These are phyloP conservation scores for Inonotus obliquus DNA, from an alignment of 1,284 basidiomycete species.

Conservation along the genomic window DNA sequence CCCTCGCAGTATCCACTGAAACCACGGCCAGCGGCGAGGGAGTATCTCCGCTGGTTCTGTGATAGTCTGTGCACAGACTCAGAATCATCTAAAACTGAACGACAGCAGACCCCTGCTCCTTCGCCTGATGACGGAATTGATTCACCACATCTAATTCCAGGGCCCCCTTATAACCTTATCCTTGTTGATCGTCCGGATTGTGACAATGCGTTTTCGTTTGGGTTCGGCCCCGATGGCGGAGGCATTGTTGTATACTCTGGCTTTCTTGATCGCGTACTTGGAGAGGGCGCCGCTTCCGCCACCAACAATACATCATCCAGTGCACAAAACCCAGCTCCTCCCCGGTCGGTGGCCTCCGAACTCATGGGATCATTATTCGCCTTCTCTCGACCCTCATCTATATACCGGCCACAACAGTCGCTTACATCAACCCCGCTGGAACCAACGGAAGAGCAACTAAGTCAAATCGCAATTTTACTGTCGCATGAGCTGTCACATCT, in stretches of 20 bases:
- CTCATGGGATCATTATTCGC: slow-evolving; percentile 45
- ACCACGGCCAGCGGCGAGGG: slow-evolving; percentile 66
- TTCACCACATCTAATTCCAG: slow-evolving; percentile 55
- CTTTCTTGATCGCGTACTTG: slow-evolving; percentile 76
- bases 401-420: slow-evolving; percentile 40
- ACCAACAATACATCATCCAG: neutral
- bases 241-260: slow-evolving; percentile 89
- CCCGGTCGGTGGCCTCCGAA: slow-evolving; percentile 36
- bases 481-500: slow-evolving; percentile 88
- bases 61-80: slow-evolving; percentile 27
- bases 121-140: neutral
- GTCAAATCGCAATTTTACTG: slow-evolving; percentile 79
- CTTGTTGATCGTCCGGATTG: slow-evolving; percentile 77
- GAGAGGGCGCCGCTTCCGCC: slow-evolving; percentile 28
- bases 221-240: slow-evolving; percentile 84
- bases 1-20: slow-evolving; percentile 67
- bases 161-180: slow-evolving; percentile 83
- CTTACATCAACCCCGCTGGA: slow-evolving; percentile 45
- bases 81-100: neutral
- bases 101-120: neutral
- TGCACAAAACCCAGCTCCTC: slow-evolving; percentile 23
- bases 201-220: slow-evolving; percentile 86
- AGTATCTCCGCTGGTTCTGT: slow-evolving; percentile 53
- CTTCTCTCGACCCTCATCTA: slow-evolving; percentile 27
- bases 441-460: slow-evolving; percentile 77